Percentiles rank a stretch among this genome's conserved stretches.
Evolutionary conservation across 2,329 filamentous ascomycete genomes (phyloP).

Genomic region (Moelleriella libera): DNA sequence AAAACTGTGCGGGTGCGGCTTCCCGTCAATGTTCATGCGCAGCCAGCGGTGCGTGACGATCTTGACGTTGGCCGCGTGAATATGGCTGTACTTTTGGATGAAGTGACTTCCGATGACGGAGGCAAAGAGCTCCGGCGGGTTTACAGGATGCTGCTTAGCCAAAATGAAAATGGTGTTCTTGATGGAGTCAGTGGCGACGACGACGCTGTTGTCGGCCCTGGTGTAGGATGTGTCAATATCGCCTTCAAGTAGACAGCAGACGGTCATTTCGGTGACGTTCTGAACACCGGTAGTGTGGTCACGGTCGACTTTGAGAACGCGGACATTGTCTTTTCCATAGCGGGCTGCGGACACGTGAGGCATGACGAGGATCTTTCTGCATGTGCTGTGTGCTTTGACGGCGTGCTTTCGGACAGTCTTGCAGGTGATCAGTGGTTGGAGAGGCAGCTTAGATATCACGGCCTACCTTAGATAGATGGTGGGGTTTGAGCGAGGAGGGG

Average conservation of each 20-base stretch:
- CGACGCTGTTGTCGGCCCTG: conserved; percentile 79
- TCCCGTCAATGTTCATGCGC: conserved; percentile 72
- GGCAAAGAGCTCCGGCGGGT: conserved; percentile 84
- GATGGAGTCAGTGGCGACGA: conserved; percentile 94
- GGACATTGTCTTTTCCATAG: conserved; percentile 96
- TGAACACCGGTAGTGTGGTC: conserved; percentile 66
- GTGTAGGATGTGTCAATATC: conserved; percentile 88
- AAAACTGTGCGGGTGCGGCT: conserved; percentile 92
- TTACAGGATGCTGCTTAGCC: conserved; percentile 85
- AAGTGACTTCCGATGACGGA: conserved; percentile 79
- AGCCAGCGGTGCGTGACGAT: conserved; percentile 84
- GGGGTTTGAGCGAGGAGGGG: too few species aligned
- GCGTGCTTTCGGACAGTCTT: too few species aligned
- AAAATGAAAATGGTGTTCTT: conserved; percentile 96
- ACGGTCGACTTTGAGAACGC: conserved; percentile 85
- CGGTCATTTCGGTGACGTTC: conserved; percentile 86
- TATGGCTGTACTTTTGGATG: conserved; percentile 75
- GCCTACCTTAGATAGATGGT: too few species aligned
- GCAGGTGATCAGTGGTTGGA: too few species aligned
- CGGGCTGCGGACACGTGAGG: conserved; percentile 47
- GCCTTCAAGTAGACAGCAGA: conserved; percentile 84
- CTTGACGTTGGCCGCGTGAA: conserved; percentile 68
- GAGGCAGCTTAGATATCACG: too few species aligned
- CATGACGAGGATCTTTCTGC: conserved; percentile 22
- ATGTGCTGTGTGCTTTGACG: too few species aligned